A percentile compares a stretch with the other conserved stretches of the same genome.
Evolutionary conservation across 23 red algal genomes (phyloP).

Genomic region (Gracilaria gracilis): DNA sequence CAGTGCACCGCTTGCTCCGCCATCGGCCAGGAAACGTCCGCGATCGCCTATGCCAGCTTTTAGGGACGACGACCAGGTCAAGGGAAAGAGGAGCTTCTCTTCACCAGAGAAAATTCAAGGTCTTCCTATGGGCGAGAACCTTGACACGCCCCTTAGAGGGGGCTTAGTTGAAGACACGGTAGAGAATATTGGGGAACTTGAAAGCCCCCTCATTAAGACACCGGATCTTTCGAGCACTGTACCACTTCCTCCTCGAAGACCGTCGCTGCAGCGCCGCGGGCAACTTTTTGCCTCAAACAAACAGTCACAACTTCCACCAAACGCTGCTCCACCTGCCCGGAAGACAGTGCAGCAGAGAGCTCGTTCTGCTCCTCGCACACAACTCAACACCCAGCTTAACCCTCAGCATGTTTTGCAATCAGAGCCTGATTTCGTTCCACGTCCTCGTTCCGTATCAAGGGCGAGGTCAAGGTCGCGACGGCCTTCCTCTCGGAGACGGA

Average conservation of each 20-base stretch:
- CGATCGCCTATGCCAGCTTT: not conserved
- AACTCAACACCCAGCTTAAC: not conserved
- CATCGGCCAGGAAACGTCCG: not conserved
- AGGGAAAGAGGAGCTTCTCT: not conserved
- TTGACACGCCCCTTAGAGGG: not conserved
- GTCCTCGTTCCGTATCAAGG: conserved; percentile 10
- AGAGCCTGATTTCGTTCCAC: conserved; percentile 30
- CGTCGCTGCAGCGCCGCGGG: not conserved
- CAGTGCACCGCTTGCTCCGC: conserved; percentile 8
- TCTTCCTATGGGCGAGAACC: not conserved
- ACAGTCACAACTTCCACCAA: not conserved
- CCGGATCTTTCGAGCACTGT: not conserved
- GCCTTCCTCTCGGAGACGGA: conserved; percentile 5
- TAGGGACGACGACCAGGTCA: not conserved
- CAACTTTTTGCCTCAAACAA: not conserved
- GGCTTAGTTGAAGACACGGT: not conserved
- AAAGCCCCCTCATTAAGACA: not conserved
- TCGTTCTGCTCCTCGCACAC: not conserved
- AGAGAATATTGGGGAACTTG: not conserved
- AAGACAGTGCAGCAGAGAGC: conserved; percentile 22
- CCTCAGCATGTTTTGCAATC: conserved; percentile 30
- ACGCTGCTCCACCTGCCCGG: conserved; percentile 19
- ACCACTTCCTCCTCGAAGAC: not conserved
- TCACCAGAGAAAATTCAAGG: not conserved
- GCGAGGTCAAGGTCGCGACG: conserved; percentile 13